These are phyloP conservation scores for Pyropia yezoensis DNA, from an alignment of 23 red algal species.

Conservation along the genomic window DNA sequence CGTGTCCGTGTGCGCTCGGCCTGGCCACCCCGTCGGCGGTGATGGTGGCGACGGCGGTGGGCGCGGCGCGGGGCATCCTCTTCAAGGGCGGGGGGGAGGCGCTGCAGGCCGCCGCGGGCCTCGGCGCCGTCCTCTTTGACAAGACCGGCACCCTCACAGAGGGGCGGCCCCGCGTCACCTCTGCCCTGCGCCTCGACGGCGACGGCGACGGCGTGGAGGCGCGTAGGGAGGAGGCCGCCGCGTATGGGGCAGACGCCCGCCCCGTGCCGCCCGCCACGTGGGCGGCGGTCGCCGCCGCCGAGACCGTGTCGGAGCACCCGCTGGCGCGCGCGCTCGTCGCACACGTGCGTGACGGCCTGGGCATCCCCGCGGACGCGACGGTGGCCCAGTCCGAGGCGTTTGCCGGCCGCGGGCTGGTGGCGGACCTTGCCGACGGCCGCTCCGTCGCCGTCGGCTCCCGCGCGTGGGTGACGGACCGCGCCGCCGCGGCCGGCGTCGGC, in stretches of 20 bases:
- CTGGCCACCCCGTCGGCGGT: slow-evolving; percentile 64
- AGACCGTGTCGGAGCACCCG: slow-evolving; percentile 26
- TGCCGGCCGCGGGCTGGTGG: no score
- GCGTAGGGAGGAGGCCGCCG: no score
- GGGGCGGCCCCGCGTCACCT: slow-evolving; percentile 13
- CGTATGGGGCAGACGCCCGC: background rate
- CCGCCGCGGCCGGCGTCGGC: background rate
- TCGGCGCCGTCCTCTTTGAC: slow-evolving; percentile 36
- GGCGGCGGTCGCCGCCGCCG: slow-evolving; percentile 1
- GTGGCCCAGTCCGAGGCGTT: no score
- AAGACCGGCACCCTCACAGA: slow-evolving; percentile 66
- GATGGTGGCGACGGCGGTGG: slow-evolving; percentile 55
- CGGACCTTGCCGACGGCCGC: no score
- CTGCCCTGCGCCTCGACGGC: no score
- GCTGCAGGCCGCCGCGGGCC: slow-evolving; percentile 9
- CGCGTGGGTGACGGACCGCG: background rate
- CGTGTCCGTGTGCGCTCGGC: slow-evolving; percentile 71
- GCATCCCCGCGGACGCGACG: no score
- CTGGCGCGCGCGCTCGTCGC: slow-evolving; percentile 20
- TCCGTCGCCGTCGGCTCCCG: no score
- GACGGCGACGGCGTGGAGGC: no score
- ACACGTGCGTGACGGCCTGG: background rate
- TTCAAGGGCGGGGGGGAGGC: slow-evolving; percentile 49
- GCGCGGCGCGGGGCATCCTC: slow-evolving; percentile 23
- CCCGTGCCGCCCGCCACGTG: background rate